Conservation (phyloP, 495 filamentous ascomycete genomes). For the Daldinia caldariorum region DNA sequence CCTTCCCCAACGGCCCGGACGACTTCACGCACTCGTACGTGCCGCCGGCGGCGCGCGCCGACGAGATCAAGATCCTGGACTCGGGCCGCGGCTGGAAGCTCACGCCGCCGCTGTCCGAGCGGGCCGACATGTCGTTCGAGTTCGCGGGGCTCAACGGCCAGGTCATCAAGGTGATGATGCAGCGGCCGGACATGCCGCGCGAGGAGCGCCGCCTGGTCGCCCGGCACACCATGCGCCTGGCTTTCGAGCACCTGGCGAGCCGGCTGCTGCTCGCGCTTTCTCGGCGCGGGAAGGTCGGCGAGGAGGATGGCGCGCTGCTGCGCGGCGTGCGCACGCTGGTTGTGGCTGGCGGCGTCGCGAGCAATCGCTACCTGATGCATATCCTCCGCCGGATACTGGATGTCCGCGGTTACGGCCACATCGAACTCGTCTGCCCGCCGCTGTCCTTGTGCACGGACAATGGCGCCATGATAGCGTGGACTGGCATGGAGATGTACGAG, state of each 20-base stretch:
- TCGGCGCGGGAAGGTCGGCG: background rate
- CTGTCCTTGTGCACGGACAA: slow-evolving; percentile 86
- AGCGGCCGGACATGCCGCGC: slow-evolving; percentile 44
- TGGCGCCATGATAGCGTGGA: slow-evolving; percentile 98
- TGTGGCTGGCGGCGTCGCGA: slow-evolving; percentile 88
- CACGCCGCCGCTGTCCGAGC: slow-evolving; percentile 48
- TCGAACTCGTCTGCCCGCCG: slow-evolving; percentile 79
- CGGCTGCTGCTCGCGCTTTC: slow-evolving; percentile 73
- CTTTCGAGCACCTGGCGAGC: slow-evolving; percentile 88
- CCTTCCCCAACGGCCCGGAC: slow-evolving; percentile 65
- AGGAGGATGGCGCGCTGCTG: background rate
- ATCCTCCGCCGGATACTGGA: slow-evolving; percentile 72
- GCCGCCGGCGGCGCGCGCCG: slow-evolving; percentile 62
- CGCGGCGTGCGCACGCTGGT: slow-evolving; percentile 69
- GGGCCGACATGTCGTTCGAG: slow-evolving; percentile 48
- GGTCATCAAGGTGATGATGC: slow-evolving; percentile 44
- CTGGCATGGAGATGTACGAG: slow-evolving; percentile 91
- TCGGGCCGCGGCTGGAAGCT: slow-evolving; percentile 45
- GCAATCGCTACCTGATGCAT: slow-evolving; percentile 77
- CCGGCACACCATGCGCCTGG: slow-evolving; percentile 74
- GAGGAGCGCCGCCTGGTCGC: slow-evolving; percentile 72
- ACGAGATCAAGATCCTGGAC: slow-evolving; percentile 57
- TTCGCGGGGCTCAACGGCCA: slow-evolving; percentile 53
- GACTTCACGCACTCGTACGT: slow-evolving; percentile 52
- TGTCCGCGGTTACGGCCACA: slow-evolving; percentile 66